Evolutionary conservation across 805 yeast genomes (phyloP).

Genomic region (Yarrowia osloensis): DNA sequence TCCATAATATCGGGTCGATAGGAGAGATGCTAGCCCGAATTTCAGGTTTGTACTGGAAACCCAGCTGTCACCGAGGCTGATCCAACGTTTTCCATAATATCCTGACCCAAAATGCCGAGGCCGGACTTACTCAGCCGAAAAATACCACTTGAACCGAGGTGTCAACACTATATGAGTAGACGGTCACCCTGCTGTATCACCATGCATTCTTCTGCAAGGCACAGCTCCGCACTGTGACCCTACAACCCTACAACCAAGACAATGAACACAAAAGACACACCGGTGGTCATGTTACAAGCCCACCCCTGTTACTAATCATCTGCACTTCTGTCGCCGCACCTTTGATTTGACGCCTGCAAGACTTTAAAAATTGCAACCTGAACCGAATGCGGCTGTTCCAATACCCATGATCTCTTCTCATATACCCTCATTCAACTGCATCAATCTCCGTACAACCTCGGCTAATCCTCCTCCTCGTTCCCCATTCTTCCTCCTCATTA

Average conservation of each 20-base stretch:
- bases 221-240: neutral
- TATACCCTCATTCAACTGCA: too few relatives aligned
- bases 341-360: too few relatives aligned
- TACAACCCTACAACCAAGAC: too few relatives aligned
- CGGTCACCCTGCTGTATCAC: too few relatives aligned
- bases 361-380: too few relatives aligned
- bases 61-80: neutral
- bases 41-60: slow-evolving; percentile 2
- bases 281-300: too few relatives aligned
- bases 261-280: too few relatives aligned
- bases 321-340: too few relatives aligned
- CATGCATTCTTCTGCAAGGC: neutral
- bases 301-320: too few relatives aligned
- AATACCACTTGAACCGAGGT: neutral
- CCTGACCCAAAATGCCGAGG: neutral
- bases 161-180: neutral
- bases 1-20: neutral
- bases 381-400: too few relatives aligned
- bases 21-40: neutral
- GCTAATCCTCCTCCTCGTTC: neutral
- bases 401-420: too few relatives aligned
- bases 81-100: neutral
- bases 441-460: too few relatives aligned
- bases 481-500: neutral
- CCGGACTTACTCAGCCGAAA: neutral